Base-by-base conservation (phyloP, 306 rosid species). In the Cucurbita ficifolia region DNA sequence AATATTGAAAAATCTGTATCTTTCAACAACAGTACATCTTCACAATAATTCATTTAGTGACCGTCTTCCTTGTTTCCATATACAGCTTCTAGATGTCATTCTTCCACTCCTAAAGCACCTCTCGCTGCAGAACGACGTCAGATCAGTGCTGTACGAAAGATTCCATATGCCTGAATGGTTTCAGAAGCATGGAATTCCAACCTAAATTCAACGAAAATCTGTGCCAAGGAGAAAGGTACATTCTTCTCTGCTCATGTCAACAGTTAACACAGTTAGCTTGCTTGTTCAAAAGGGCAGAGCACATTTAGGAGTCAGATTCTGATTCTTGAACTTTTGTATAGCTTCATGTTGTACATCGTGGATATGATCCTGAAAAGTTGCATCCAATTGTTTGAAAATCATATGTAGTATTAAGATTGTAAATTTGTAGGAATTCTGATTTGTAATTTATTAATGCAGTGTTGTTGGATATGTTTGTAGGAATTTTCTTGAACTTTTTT, bases 141-240 rank as follows among this genome's bases (percentile, higher is more conserved):
- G 99, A 48, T 89, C 96, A 70, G 72, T 76, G 68, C 97, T 95
- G 61, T 86, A 89, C 67, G 92, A 91, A 29, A 88, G 79, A 85
- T 95, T 95, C 82, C 97, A 85, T 83, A 95, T 95, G 97, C 84
- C 97, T 1, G 99, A 95, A 79, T 95, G 99, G 99, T 95, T 91
- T 87, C 97, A 83, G 80, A 91, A 84, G 83, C 99, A 95, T 59
- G 97, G 97, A 78, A 85, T 91, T 79, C 97, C 96, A 46, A 73
- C 89, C 77, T 76, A 88, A 24, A 50, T 88, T 65, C 67, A 65
- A 35, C 75, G 49, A 70, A 42, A 45, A 14, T 40, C 48, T 12
- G 55, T 38, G 65, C 40, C 40, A 52, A 46, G 12, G 45, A 68
- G 59, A 61, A 42, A 52, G 50, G 69, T 22, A 12, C 59, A 74